phyloP scores from a whole-genome alignment of 805 yeast genomes.

The Wickerhamomyces alni region DNA sequence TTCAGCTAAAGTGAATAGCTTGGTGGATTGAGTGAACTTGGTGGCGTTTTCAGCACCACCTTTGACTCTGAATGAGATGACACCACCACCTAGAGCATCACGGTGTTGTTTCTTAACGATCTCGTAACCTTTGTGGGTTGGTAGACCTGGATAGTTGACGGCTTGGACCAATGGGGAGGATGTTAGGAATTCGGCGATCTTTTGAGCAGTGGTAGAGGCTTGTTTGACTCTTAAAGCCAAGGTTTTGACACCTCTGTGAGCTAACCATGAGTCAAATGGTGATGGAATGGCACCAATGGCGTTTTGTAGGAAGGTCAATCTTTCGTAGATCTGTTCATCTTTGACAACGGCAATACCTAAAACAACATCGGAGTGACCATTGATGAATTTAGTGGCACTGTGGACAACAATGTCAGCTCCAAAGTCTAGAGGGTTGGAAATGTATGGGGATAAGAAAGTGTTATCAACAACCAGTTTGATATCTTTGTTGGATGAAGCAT shows the following conservation, averaged over 20 bases:
- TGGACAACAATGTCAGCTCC: constrained; percentile 89
- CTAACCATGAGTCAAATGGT: constrained; percentile 88
- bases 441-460: constrained; percentile 83
- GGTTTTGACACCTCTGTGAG: constrained; percentile 88
- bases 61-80: constrained; percentile 79
- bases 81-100: constrained; percentile 85
- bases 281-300: constrained; percentile 89
- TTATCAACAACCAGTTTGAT: constrained; percentile 74
- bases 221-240: constrained; percentile 73
- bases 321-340: constrained; percentile 51
- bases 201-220: constrained; percentile 58
- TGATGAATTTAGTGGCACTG: constrained; percentile 85
- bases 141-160: constrained; percentile 83
- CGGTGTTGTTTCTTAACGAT: constrained; percentile 74
- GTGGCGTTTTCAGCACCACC: constrained; percentile 80
- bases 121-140: constrained; percentile 54
- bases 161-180: constrained; percentile 46
- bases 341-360: constrained; percentile 78
- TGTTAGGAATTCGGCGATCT: constrained; percentile 60
- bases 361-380: constrained; percentile 90
- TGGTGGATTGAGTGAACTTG: constrained; percentile 64
- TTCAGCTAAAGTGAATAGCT: constrained; percentile 81
- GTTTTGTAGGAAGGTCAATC: constrained; percentile 72
- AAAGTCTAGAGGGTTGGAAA: constrained; percentile 73
- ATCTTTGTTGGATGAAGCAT: constrained; percentile 41